A percentile compares a stretch with the other conserved stretches of the same genome.
Conservation (phyloP, 2,329 filamentous ascomycete genomes). For the Fusarium chuoi region DNA sequence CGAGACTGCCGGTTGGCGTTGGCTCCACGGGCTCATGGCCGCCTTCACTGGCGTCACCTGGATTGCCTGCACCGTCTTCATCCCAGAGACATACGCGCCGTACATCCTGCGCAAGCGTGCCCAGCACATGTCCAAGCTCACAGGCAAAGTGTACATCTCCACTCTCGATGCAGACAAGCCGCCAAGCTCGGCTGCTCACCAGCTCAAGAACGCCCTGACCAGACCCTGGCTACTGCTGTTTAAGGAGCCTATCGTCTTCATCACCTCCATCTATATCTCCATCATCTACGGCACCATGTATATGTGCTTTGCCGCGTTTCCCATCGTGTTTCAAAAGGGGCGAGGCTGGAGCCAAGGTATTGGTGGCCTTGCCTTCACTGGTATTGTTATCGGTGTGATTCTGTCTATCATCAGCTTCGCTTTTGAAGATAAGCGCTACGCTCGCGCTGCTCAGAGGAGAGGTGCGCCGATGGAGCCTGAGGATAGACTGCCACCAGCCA, state of each 20-base stretch:
- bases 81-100: slow-evolving; percentile 47
- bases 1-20: slow-evolving; percentile 66
- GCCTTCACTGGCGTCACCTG: slow-evolving; percentile 55
- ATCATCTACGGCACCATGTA: slow-evolving; percentile 48
- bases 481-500: background rate
- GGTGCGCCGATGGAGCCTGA: background rate
- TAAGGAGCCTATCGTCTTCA: slow-evolving; percentile 73
- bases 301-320: slow-evolving; percentile 28
- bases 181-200: slow-evolving; percentile 52
- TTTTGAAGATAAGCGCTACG: slow-evolving; percentile 10
- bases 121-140: slow-evolving; percentile 36
- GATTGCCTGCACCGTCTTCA: slow-evolving; percentile 56
- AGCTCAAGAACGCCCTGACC: slow-evolving; percentile 53
- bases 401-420: background rate
- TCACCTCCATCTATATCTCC: slow-evolving; percentile 72
- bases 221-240: slow-evolving; percentile 77
- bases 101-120: slow-evolving; percentile 34
- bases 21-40: slow-evolving; percentile 48
- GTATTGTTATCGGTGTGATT: slow-evolving; percentile 2
- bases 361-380: slow-evolving; percentile 5
- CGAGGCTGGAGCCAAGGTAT: slow-evolving; percentile 19
- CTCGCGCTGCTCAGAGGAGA: background rate
- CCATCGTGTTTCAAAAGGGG: slow-evolving; percentile 17
- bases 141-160: slow-evolving; percentile 41
- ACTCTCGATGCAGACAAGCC: slow-evolving; percentile 57